These are phyloP conservation scores for Medicago ruthenica DNA, from an alignment of 306 rosid species.

Conservation along the genomic window DNA sequence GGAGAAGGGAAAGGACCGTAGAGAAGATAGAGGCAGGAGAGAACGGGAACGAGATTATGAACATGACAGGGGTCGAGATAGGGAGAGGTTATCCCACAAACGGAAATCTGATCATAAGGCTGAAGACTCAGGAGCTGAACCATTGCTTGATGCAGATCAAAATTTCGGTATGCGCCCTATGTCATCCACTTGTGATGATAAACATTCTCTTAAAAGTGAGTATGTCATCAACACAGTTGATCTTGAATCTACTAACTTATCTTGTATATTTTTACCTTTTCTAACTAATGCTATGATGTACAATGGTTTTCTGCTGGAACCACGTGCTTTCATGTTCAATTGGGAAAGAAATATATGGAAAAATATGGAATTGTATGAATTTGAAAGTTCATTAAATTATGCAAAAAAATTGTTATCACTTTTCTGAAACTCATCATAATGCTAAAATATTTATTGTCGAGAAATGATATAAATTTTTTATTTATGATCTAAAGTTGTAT, in stretches of 20 bases:
- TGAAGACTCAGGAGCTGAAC: constrained; percentile 80
- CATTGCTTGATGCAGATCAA: constrained; percentile 75
- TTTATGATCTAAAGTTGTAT: constrained; percentile 28
- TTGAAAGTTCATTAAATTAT: constrained; percentile 31
- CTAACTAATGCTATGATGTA: constrained; percentile 21
- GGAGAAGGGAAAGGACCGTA: constrained; percentile 86
- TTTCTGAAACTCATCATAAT: constrained; percentile 24
- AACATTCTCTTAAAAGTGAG: constrained; percentile 81
- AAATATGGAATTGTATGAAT: background rate
- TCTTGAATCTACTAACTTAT: constrained; percentile 34
- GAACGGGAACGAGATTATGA: constrained; percentile 75
- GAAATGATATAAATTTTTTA: constrained; percentile 25
- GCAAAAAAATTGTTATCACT: constrained; percentile 26
- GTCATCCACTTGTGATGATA: constrained; percentile 77
- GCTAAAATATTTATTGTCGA: constrained; percentile 2
- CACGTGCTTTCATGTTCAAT: constrained; percentile 14
- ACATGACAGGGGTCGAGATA: constrained; percentile 72
- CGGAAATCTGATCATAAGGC: constrained; percentile 64
- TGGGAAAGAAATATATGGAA: constrained; percentile 20
- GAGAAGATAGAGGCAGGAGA: constrained; percentile 87
- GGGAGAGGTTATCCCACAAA: constrained; percentile 71
- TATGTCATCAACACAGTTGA: constrained; percentile 34
- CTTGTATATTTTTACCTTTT: constrained; percentile 22
- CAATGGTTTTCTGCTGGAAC: constrained; percentile 26
- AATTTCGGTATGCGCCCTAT: constrained; percentile 68